Evolutionary conservation across 1,284 basidiomycete genomes (phyloP), one percentile per base, ranked within the genome.

Genomic region (Cryptococcus sp.): DNA sequence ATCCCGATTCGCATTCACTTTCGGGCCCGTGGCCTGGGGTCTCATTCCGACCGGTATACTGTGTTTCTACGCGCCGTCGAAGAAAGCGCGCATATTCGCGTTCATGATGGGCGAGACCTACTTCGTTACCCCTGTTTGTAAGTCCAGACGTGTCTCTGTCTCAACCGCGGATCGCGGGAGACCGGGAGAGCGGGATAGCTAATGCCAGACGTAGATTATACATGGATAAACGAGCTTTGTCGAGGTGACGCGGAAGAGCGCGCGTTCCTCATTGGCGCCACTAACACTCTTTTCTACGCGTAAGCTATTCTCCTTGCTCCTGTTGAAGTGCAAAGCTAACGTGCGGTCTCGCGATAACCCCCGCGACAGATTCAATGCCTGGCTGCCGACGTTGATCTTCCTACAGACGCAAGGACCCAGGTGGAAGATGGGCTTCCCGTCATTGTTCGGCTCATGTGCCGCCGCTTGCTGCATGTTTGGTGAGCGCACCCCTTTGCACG

Each of bases 201-300:
- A 2, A 35, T 13, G 13, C 30, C 13, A 35, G 11, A 45, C 10
- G 15, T n/a, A 35, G 55, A 59, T 54, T 65, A 58, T 49, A 55
- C 64, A n/a, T 66, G 64, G 64, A 57, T 66, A 8, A 40, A 46
- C 16, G 63, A 64, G 45, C 49, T 64, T 17, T 64, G 63, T 55
- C 35, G 48, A 5, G 45, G 47, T 15, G 41, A 55, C 16, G 48
- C 49, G 8, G 62, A 64, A n/a, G 22, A 58, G 15, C 53, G 63
- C 38, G 57, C 60, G 1, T 60, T 65, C 49, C 47, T 65, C 16
- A 62, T 53, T 22, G 63, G 54, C 13, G 48, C 60, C 7, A 61
- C 55, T 2, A 47, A 47, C 23, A 51, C 47, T 35, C 42, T 58
- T n/a, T 65, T 62, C 53, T 65, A 58, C 43, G 46, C 50, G 57